Base-by-base conservation (phyloP, 1,284 basidiomycete species). In the Golubevia pallescens region DNA sequence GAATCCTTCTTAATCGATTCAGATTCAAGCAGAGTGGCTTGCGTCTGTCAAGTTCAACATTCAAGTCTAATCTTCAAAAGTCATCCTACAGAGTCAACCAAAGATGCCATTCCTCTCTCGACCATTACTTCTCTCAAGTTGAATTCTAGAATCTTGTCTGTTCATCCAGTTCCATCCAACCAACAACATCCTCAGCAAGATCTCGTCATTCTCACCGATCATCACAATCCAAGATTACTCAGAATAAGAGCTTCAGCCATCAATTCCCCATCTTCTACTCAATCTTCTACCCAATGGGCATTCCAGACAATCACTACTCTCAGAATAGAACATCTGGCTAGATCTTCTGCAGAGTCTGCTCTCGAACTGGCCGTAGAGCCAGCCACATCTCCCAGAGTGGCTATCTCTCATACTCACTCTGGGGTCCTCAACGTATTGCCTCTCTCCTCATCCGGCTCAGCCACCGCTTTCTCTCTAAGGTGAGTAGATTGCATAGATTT, bases 161-260 rank as follows among this genome's bases (percentile, higher is more conserved):
- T 38, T 10, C 3, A 10, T 38, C 10, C 34, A 38, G 34, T 38
- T 38, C 34, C 34, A 5, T 38, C 34, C 34, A 38, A 38, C 10
- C 3, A 4, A 5, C 10, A 4, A 5, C 3, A 4, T 38, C 34
- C 34, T 38, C 5, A 10, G 10, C 34, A 38, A 38, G 34, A 38
- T 10, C 63, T 76, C 2, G 62, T 74, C 28, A 60, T 80, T 23
- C 74, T 80, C 57, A 80, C 77, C 20, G 77, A 80, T 58, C 77
- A 80, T 53, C 71, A 74, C 38, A 62, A 65, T 52, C 75, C 77
- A 10, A 55, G 63, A 10, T 66, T 80, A 59, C 60, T 80, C 61
- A 63, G 65, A 58, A 53, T 70, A 16, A 28, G 32, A 61, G 32
- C 16, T 61, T 3, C 5, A 7, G 51, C 64, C 21, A n/a, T n/a